Base-by-base conservation (phyloP, 805 yeast genomes). In the Isabelozyma heimii region DNA sequence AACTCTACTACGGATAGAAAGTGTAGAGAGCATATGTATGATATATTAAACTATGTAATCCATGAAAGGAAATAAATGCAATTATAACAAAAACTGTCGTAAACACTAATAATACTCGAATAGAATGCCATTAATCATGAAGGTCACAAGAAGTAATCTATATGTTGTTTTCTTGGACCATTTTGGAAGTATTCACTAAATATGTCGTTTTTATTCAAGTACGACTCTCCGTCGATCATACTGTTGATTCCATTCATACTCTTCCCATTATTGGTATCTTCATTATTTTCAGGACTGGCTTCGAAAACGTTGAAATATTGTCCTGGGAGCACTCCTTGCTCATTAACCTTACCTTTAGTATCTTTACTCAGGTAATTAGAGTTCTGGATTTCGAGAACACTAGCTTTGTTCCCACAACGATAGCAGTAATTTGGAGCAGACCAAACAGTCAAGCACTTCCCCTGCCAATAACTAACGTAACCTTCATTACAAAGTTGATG, bases 401-500 rank as follows among this genome's bases (percentile, higher is more conserved):
- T 88, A 4, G 99, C 99, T 63, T 90, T 83, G 63, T 94, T 94
- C 0, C 99, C 99, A 66, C 99, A 94, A 52, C 99, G 68, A 61
- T 94, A 94, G 63, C 99, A 94, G 63, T 94, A 94, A 63, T 94
- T 94, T 0, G 99, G 99, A 0, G 99, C 99, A 0, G 94, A 85
- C 99, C 99, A 94, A 7, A 94, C 98, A 0, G 99, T 94, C 37
- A 95, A 85, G 42, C 96, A 89, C 53, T 87, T 79, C 3, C 97
- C 97, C 48, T 83, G 83, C 81, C 96, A 94, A 61, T 91, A 84
- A 46, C 89, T 84, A 55, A 92, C 97, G 62, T 84, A 94, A 1
- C 99, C 99, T 61, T 92, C 97, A 61, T 94, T 94, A 64, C 99
- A 95, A 38, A 94, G 74, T 65, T 94, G 99, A 65, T 94, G 99